These are phyloP conservation scores for Edaphochlamys debaryana DNA, from an alignment of 139 green algal species.

Conservation along the genomic window DNA sequence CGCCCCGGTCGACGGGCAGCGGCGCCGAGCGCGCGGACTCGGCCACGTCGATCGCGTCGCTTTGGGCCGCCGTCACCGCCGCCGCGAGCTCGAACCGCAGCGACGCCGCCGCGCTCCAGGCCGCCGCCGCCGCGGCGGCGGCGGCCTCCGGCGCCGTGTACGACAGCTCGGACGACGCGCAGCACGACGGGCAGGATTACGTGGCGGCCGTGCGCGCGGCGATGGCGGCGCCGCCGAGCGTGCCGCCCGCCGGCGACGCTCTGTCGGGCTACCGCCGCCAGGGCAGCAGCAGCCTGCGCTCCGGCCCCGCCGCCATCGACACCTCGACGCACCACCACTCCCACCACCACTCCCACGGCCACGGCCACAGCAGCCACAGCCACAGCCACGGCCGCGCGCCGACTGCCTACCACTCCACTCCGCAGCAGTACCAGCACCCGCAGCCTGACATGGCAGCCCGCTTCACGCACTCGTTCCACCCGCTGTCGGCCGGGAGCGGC, in stretches of 20 bases:
- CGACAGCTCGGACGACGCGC: slow-evolving; percentile 25
- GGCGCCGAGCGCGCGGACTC: background rate
- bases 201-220: background rate
- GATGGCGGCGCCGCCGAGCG: background rate
- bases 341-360: background rate
- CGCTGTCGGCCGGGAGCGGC: background rate
- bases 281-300: background rate
- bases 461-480: background rate
- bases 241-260: too few relatives aligned
- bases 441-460: background rate
- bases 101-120: too few relatives aligned
- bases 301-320: too few relatives aligned
- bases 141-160: background rate
- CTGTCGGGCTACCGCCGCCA: too few relatives aligned
- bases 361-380: background rate
- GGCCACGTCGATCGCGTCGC: background rate
- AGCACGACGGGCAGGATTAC: background rate
- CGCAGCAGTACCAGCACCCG: too few relatives aligned
- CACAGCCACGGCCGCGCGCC: background rate
- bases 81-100: too few relatives aligned
- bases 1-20: background rate
- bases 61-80: background rate
- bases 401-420: too few relatives aligned
- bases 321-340: background rate
- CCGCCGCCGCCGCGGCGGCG: background rate